Base-by-base conservation (phyloP, 192 early-diverging fungal species). In the Chytriomyces confervae region DNA sequence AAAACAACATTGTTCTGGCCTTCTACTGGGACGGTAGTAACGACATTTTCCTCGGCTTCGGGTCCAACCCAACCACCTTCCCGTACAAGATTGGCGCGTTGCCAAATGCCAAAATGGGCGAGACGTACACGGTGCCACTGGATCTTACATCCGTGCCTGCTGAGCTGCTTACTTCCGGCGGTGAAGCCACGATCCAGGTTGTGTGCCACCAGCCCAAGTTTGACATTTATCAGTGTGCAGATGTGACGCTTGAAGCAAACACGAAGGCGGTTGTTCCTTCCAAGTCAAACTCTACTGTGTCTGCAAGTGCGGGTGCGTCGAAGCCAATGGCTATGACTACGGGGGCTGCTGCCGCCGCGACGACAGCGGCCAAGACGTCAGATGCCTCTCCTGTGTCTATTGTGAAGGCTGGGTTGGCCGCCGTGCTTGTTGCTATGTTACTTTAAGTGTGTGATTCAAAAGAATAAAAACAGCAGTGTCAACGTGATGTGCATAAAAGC, bases 21-120 rank as follows among this genome's bases (percentile, higher is more conserved):
- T 68, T 68, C 66, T 76, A 79, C 72, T 79, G 78, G 78, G 65
- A 76, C 63, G 72, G 78, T 43, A 77, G 46, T 49, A 65, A 64
- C 71, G 78, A 79, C 10, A 64, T 79, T 16, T 77, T 50, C 78
- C 45, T 79, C 44, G 72, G 61, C n/a, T 7, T 44, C 11, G 78
- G 78, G 29, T 10, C 13, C 61, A 80, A 80, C 69, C 79, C 75
- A 48, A 57, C 50, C 7, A 45, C 10, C 0, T 80, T 80, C 62
- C 79, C 74, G 9, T 80, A 77, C 75, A 80, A 77, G 61, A 23
- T 80, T 45, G 79, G 79, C 18, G 29, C 47, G 43, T 36, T 68
- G 49, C 53, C 47, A 27, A 60, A 62, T 51, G 79, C 79, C 24
- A 75, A n/a, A 44, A 47, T 50, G 65, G 74, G 74, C 7, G 18